These are phyloP conservation scores for Lactarius indigo DNA, from an alignment of 768 basidiomycete genomes.

Conservation along the genomic window DNA sequence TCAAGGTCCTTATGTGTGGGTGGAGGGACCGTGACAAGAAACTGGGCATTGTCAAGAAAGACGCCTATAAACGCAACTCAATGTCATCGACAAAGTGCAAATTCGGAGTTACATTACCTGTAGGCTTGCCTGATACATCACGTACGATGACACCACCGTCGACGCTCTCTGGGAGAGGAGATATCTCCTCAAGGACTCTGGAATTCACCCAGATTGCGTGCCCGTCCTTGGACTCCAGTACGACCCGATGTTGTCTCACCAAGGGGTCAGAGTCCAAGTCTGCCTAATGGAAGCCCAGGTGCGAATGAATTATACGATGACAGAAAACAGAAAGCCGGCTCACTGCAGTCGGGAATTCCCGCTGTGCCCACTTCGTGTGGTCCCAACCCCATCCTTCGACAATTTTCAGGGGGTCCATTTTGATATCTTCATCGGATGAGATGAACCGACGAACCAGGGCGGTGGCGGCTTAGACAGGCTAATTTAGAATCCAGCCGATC, in stretches of 20 bases:
- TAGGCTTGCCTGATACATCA: constrained; percentile 62
- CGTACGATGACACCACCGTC: constrained; percentile 81
- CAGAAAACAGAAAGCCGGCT: constrained; percentile 27
- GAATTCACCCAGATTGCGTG: constrained; percentile 87
- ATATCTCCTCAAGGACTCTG: constrained; percentile 52
- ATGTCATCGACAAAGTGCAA: background rate
- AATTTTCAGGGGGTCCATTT: constrained; percentile 53
- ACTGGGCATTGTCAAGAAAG: constrained; percentile 84
- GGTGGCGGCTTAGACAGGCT: constrained; percentile 50
- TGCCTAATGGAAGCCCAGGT: constrained; percentile 39
- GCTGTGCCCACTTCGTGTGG: constrained; percentile 68
- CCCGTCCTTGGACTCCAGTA: constrained; percentile 81
- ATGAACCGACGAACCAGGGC: constrained; percentile 60
- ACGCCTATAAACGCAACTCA: constrained; percentile 45
- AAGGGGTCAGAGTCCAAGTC: constrained; percentile 71
- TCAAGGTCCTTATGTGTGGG: constrained; percentile 61
- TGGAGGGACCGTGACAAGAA: constrained; percentile 59
- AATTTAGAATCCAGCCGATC: constrained; percentile 7
- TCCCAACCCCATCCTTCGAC: constrained; percentile 90
- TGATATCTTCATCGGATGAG: constrained; percentile 51
- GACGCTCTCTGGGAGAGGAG: constrained; percentile 61
- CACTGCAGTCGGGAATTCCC: constrained; percentile 68
- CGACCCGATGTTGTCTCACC: constrained; percentile 63
- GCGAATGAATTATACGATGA: background rate
- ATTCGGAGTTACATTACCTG: constrained; percentile 44